phyloP scores from a whole-genome alignment of 768 basidiomycete genomes.

The Mycena polygramma region DNA sequence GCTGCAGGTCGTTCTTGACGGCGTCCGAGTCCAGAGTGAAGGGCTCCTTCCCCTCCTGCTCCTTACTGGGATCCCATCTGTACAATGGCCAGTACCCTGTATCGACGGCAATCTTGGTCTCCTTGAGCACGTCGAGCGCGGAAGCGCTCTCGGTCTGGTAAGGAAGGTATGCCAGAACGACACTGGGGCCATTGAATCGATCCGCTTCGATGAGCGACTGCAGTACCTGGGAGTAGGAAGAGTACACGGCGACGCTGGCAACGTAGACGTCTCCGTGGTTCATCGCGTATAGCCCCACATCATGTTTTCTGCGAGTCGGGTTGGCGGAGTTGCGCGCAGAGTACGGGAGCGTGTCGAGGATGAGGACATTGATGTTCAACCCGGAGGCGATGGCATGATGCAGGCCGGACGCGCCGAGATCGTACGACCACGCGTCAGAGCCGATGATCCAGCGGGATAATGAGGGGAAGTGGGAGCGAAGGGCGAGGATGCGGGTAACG shows the following conservation, averaged over 20 bases:
- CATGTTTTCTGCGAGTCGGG: constrained; percentile 88
- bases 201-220: constrained; percentile 95
- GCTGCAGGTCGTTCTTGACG: constrained; percentile 92
- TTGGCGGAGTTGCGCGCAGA: constrained; percentile 78
- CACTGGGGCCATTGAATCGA: constrained; percentile 87
- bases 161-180: constrained; percentile 95
- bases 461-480: constrained; percentile 73
- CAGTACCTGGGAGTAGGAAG: constrained; percentile 94
- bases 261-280: constrained; percentile 98
- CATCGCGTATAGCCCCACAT: constrained; percentile 98
- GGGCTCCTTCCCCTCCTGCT: constrained; percentile 79
- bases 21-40: constrained; percentile 95
- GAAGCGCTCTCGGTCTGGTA: constrained; percentile 82
- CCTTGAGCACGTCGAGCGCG: constrained; percentile 93
- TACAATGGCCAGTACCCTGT: constrained; percentile 98
- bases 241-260: constrained; percentile 95
- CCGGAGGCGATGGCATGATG: constrained; percentile 95
- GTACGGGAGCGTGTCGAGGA: constrained; percentile 94
- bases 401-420: constrained; percentile 94
- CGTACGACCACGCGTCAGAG: constrained; percentile 98
- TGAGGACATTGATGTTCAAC: constrained; percentile 93
- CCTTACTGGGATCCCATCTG: constrained; percentile 95
- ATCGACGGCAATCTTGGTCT: constrained; percentile 97
- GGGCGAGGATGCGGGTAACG: constrained; percentile 68
- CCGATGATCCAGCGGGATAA: constrained; percentile 96